Conservation (phyloP, 306 rosid genomes). For the Hylodesmum podocarpum region DNA sequence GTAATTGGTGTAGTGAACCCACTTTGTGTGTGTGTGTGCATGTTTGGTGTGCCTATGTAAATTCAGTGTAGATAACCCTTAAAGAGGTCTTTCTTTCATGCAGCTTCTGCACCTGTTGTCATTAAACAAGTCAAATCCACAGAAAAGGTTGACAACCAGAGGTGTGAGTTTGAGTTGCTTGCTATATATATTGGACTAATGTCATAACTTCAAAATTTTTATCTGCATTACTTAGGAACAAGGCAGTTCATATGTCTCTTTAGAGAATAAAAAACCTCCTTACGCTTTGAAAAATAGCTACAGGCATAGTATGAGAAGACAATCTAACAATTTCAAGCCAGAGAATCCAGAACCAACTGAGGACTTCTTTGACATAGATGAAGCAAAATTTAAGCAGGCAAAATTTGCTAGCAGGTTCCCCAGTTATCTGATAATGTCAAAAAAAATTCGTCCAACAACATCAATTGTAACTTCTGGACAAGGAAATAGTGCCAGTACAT, state of each 20-base stretch:
- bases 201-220: not conserved
- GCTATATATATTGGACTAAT: slow-evolving; percentile 23
- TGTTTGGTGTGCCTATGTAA: not conserved
- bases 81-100: slow-evolving; percentile 36
- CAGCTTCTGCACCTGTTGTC: slow-evolving; percentile 56
- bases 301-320: slow-evolving; percentile 67
- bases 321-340: slow-evolving; percentile 49
- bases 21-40: not conserved
- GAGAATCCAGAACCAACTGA: slow-evolving; percentile 44
- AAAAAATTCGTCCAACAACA: slow-evolving; percentile 33
- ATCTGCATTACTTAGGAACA: slow-evolving; percentile 11
- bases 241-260: slow-evolving; percentile 20
- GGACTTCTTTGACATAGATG: slow-evolving; percentile 46
- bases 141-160: slow-evolving; percentile 41
- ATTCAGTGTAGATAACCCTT: slow-evolving; percentile 17
- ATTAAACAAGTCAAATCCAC: slow-evolving; percentile 37
- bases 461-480: slow-evolving; percentile 25
- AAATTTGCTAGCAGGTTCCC: no score
- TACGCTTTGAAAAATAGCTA: slow-evolving; percentile 13
- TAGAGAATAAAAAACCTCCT: slow-evolving; percentile 9
- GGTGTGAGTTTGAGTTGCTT: slow-evolving; percentile 52
- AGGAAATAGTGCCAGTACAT: slow-evolving; percentile 11
- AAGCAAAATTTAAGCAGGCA: slow-evolving; percentile 38
- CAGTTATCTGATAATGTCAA: slow-evolving; percentile 32
- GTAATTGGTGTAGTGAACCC: slow-evolving; percentile 41